phyloP scores from a whole-genome alignment of 2,329 filamentous ascomycete species.

The Pseudogymnoascus pannorum region DNA sequence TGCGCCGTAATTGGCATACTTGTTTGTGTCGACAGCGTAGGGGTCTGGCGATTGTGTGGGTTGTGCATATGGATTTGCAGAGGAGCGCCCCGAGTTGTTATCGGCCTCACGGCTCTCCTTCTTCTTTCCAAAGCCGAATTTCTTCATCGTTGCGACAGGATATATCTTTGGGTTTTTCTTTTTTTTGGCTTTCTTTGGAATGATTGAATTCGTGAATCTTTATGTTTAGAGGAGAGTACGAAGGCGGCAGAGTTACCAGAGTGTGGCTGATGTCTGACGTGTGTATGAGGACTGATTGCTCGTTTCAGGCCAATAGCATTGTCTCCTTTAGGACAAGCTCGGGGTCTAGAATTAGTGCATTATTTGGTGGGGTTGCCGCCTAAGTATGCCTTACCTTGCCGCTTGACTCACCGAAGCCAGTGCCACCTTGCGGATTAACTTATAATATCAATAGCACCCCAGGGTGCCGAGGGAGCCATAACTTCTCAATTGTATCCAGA shows the following conservation, averaged over 20 bases:
- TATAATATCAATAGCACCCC: not conserved
- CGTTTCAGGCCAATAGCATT: not conserved
- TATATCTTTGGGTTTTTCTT: not conserved
- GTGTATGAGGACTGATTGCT: not conserved
- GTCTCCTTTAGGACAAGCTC: not conserved
- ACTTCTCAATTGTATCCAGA: not conserved
- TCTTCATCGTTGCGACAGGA: slow-evolving; percentile 41
- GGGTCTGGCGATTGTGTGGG: slow-evolving; percentile 41
- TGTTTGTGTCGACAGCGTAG: slow-evolving; percentile 50
- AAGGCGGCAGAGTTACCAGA: not conserved
- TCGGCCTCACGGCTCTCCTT: slow-evolving; percentile 37
- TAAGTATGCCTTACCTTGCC: not conserved
- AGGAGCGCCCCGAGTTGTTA: slow-evolving; percentile 40
- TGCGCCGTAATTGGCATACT: slow-evolving; percentile 44
- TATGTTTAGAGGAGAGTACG: not conserved
- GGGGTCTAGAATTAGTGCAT: slow-evolving; percentile 7
- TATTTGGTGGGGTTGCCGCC: slow-evolving; percentile 7
- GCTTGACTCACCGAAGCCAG: slow-evolving; percentile 5
- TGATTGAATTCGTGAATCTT: not conserved
- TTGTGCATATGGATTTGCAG: slow-evolving; percentile 29
- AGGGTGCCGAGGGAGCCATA: not conserved
- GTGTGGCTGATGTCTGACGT: slow-evolving; percentile 8
- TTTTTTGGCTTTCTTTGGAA: not conserved
- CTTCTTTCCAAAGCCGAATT: slow-evolving; percentile 53
- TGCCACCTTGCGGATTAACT: slow-evolving; percentile 6